These are phyloP conservation scores for Citrus reticulata DNA, from an alignment of 345 rosid species.

Conservation along the genomic window DNA sequence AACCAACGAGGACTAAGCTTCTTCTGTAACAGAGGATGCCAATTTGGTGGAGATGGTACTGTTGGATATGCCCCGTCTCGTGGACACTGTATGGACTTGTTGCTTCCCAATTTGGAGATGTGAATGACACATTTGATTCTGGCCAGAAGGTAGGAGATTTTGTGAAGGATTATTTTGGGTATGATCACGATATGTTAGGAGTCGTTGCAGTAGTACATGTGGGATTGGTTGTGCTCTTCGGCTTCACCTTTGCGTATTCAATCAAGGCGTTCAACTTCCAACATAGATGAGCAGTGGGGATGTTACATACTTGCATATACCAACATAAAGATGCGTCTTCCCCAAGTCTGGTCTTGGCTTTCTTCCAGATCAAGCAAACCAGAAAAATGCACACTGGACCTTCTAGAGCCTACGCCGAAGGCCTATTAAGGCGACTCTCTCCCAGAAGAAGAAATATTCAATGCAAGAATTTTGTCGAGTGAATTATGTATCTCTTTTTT, in stretches of 20 bases:
- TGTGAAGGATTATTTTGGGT: constrained; percentile 53
- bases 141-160: constrained; percentile 57
- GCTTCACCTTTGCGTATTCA: constrained; percentile 64
- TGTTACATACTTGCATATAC: background rate
- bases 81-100: constrained; percentile 60
- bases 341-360: background rate
- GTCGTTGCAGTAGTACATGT: constrained; percentile 47
- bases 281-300: constrained; percentile 32
- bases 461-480: background rate
- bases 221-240: constrained; percentile 49
- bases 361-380: background rate
- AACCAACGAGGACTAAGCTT: background rate
- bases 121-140: constrained; percentile 27
- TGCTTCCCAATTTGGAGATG: constrained; percentile 53
- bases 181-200: constrained; percentile 49
- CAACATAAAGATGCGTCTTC: background rate
- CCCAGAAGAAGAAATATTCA: background rate
- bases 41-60: constrained; percentile 76
- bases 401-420: background rate
- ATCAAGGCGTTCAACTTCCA: constrained; percentile 79
- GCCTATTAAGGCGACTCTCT: background rate
- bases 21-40: constrained; percentile 47
- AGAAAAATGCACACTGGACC: background rate
- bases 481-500: background rate
- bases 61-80: constrained; percentile 47